These are phyloP conservation scores for Typha latifolia DNA, from an alignment of 176 grass and related monocot genomes.

Conservation along the genomic window DNA sequence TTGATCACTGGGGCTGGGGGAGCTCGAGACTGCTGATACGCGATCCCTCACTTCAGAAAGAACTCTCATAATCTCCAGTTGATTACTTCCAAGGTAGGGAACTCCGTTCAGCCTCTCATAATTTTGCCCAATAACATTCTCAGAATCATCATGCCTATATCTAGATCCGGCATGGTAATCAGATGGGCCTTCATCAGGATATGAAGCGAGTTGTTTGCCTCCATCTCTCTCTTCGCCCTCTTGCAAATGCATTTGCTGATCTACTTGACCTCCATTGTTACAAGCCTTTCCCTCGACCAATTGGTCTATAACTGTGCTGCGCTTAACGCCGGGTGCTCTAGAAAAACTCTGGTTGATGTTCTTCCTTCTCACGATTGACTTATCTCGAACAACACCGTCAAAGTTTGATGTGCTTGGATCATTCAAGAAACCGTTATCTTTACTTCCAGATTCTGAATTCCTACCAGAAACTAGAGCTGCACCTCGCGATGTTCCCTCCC, in stretches of 20 bases:
- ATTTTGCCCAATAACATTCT: slow-evolving; percentile 7
- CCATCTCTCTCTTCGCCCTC: slow-evolving; percentile 30
- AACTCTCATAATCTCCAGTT: slow-evolving; percentile 50
- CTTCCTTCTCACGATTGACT: slow-evolving; percentile 19
- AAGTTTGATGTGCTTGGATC: slow-evolving; percentile 25
- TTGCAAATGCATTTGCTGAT: slow-evolving; percentile 5
- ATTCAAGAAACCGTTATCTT: slow-evolving; percentile 22
- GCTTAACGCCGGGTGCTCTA: too few relatives aligned
- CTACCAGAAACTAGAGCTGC: too few relatives aligned
- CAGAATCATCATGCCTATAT: slow-evolving; percentile 19
- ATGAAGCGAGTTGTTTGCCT: slow-evolving; percentile 15
- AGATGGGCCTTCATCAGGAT: slow-evolving; percentile 27
- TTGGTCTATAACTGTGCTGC: too few relatives aligned
- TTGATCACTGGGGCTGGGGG: slow-evolving; percentile 20
- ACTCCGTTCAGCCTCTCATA: slow-evolving; percentile 37
- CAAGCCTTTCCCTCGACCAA: too few relatives aligned
- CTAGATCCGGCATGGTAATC: slow-evolving; percentile 20
- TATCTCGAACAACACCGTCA: slow-evolving; percentile 18
- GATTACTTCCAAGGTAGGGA: slow-evolving; percentile 62
- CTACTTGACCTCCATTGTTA: too few relatives aligned
- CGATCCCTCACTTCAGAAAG: slow-evolving; percentile 85
- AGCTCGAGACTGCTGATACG: slow-evolving; percentile 34
- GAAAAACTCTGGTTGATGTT: slow-evolving; percentile 1
- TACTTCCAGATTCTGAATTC: slow-evolving; percentile 19
- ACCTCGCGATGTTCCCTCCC: slow-evolving; percentile 10